phyloP scores from a whole-genome alignment of 2,329 filamentous ascomycete species.

The Pyrenochaeta sp. region DNA sequence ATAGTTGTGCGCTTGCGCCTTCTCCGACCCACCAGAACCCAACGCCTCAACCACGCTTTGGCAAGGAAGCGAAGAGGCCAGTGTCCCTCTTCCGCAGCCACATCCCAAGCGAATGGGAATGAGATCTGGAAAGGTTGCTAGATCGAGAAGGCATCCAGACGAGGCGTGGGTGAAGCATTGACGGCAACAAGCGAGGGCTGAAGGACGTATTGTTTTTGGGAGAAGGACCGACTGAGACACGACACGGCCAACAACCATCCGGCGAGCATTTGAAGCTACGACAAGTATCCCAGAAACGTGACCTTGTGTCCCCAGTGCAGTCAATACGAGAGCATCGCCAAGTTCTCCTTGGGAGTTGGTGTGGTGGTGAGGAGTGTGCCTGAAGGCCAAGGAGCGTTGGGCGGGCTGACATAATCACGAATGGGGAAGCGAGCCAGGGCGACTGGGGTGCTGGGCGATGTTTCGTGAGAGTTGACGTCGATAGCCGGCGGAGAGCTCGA shows the following conservation, averaged over 20 bases:
- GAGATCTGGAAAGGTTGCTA: not conserved
- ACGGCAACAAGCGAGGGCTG: not conserved
- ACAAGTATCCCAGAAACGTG: too few species aligned
- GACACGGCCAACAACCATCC: too few species aligned
- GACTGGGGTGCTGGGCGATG: slow-evolving; percentile 2
- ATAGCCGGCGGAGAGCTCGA: slow-evolving; percentile 7
- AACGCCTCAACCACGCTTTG: not conserved
- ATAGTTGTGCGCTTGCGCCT: not conserved
- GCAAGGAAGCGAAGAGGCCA: not conserved
- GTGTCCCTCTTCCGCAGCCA: not conserved
- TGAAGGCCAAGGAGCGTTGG: not conserved
- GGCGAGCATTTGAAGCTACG: too few species aligned
- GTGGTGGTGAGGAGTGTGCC: not conserved
- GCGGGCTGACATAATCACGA: not conserved
- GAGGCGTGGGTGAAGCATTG: not conserved
- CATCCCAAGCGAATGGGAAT: not conserved
- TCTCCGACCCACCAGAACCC: not conserved
- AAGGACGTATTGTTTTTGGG: not conserved
- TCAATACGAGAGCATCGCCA: not conserved
- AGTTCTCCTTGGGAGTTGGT: too few species aligned
- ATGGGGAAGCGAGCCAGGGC: not conserved
- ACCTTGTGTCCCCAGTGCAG: not conserved
- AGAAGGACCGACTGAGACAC: too few species aligned
- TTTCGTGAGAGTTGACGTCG: slow-evolving; percentile 20
- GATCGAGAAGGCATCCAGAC: not conserved